phyloP scores from a whole-genome alignment of 2,329 filamentous ascomycete genomes.

The Zalaria sp. region DNA sequence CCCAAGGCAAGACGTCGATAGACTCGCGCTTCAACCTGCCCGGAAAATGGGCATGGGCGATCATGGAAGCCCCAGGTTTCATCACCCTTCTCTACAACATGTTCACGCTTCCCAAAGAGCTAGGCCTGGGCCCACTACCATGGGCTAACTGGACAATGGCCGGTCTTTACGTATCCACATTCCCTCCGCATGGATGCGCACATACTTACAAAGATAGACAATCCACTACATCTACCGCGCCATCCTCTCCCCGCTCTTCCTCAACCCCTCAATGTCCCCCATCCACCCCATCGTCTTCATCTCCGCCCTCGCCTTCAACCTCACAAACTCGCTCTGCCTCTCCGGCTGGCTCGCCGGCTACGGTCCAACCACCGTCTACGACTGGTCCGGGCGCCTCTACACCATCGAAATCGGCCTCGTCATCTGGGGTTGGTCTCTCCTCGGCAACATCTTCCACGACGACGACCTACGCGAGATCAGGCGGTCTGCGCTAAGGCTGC shows the following conservation, averaged over 20 bases:
- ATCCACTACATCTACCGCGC: conserved; percentile 90
- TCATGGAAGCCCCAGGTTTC: conserved; percentile 75
- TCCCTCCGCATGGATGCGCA: conserved; percentile 18
- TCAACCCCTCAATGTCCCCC: conserved; percentile 83
- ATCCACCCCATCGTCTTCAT: conserved; percentile 58
- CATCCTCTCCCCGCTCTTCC: conserved; percentile 61
- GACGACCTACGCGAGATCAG: conserved; percentile 80
- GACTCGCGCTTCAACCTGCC: conserved; percentile 68
- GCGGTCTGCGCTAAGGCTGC: conserved; percentile 48
- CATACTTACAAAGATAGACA: conserved; percentile 28
- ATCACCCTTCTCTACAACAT: conserved; percentile 69
- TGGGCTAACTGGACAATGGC: conserved; percentile 68
- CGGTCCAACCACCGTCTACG: conserved; percentile 47
- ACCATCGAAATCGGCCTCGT: conserved; percentile 49
- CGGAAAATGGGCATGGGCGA: conserved; percentile 72
- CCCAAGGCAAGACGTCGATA: conserved; percentile 82
- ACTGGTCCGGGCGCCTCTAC: conserved; percentile 32
- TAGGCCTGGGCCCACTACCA: conserved; percentile 46
- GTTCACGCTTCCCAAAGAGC: conserved; percentile 46
- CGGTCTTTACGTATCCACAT: conserved; percentile 44
- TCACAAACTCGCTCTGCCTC: conserved; percentile 64
- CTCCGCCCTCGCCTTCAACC: conserved; percentile 57
- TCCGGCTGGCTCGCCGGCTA: conserved; percentile 75
- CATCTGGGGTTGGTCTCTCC: conserved; percentile 63
- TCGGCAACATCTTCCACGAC: conserved; percentile 78